These are phyloP conservation scores for Lolium rigidum DNA, from an alignment of 176 grass and related monocot genomes.

Conservation along the genomic window DNA sequence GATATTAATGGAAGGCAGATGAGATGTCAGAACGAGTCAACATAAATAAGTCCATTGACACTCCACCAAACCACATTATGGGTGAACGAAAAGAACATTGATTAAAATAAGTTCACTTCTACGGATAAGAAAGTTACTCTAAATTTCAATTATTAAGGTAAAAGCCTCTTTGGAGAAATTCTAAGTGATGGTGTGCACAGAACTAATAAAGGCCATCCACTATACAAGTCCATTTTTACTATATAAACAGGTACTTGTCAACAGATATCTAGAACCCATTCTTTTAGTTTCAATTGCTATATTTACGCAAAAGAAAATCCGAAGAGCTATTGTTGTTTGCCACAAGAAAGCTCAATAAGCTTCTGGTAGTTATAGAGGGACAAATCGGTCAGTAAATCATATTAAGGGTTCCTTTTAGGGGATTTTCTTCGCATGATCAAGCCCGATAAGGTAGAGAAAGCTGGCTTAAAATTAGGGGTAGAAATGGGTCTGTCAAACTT, in stretches of 20 bases:
- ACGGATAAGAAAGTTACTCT: not conserved
- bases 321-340: not conserved
- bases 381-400: not conserved
- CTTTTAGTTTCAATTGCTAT: not conserved
- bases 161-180: conserved; percentile 19
- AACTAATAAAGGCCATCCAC: not conserved
- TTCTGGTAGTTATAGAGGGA: conserved; percentile 16
- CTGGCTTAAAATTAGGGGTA: conserved; percentile 21
- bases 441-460: not conserved
- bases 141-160: not conserved
- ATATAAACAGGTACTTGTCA: not conserved
- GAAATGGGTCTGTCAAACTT: conserved; percentile 26
- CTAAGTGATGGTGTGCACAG: not conserved
- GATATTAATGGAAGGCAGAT: conserved; percentile 8
- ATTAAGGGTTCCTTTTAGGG: not conserved
- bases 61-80: not conserved
- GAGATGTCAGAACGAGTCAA: not conserved
- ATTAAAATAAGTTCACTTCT: conserved; percentile 16
- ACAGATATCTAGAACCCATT: not conserved
- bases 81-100: conserved; percentile 8
- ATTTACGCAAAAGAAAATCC: not conserved
- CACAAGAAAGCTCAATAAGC: conserved; percentile 4
- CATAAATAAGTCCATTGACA: not conserved
- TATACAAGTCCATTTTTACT: not conserved
- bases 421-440: not conserved